Base-by-base conservation (phyloP, 192 early-diverging fungal genomes). In the Coemansia sp. region DNA sequence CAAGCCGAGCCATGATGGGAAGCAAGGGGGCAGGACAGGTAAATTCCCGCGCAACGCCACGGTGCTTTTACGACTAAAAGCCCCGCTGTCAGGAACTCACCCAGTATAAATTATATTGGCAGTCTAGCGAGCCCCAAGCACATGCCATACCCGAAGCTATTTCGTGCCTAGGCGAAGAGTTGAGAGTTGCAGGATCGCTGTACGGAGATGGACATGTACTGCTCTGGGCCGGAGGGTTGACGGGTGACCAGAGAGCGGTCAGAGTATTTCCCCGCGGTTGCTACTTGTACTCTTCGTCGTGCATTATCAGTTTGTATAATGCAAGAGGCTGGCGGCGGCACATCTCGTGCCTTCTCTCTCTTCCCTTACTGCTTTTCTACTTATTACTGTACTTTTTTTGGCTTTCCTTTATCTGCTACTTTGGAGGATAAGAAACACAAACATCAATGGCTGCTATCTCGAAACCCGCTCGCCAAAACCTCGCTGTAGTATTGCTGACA, bases 401-500 rank as follows among this genome's bases (percentile, higher is more conserved):
- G 12, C 36, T 34, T 57, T 31, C 49, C 29, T 61, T 34, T 49
- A 20, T 33, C 24, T 31, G 3, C 47, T 31, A 36, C 11, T 46
- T 22, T n/a, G 5, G 18, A 53, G 4, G 22, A 57, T 18, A 33
- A 13, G 62, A 16, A 55, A 57, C 36, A 31, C 7, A 16, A 64
- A 13, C 27, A 67, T 52, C 64, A 24, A 87, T 87, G 86, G 71
- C 71, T 18, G 75, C 64, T 1, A 61, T 81, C n/a, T 87, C 86
- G 20, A 87, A 76, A 57, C 75, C 71, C 63, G 52, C 71, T 49
- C 65, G 58, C 38, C 70, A 79, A 34, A 79, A 68, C 81, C 43
- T 88, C 11, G 78, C 78, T 0, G 53, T 78, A 12, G 52, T 78
- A 4, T 66, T 92, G 47, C 76, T 92, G 73, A 71, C 86, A 1